Evolutionary conservation across 176 grass and related monocot species (phyloP), one percentile per base, ranked within the genome.

Genomic region (Triticum urartu): DNA sequence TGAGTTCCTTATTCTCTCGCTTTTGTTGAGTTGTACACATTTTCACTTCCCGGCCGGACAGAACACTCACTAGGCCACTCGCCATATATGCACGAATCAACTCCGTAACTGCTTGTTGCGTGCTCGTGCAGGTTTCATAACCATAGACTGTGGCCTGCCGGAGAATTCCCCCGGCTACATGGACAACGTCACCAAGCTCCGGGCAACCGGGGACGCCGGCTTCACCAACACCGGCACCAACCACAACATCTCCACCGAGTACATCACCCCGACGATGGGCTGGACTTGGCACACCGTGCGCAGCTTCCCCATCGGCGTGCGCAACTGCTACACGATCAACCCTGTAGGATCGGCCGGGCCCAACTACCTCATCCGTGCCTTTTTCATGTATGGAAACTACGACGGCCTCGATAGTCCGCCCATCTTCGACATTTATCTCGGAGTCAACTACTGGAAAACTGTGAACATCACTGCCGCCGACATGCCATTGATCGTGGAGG

Each of bases 311-410:
- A 72, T 2, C 28, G 82, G 79, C 78, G 61, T 13, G 5, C 76
- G 91, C n/a, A 88, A 71, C 80, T 93, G 91, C 85, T 93, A 93
- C 79, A 83, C 86, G 0, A 26, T 93, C 17, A 81, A 72, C 7
- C 70, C 59, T 0, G 79, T 8, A 21, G 91, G 13, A 47, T 43
- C 2, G 12, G 47, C 47, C 3, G 40, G 1, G 81, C 47, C 36
- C 12, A 93, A 84, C 77, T 93, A 91, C 81, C 64, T 88, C 5
- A 0, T 93, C 3, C 83, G 88, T 3, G 86, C 79, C 12, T 3
- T 8, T 0, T 93, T 93, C 60, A n/a, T 30, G 72, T 90, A 93
- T 26, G 91, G 91, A 33, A 83, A 93, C 79, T 93, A 93, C 70
- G 92, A 93, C 36, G 60, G 73, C 3, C 81, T 93, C 5, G 1